A percentile compares a stretch with the other conserved stretches of the same genome.
phyloP scores from a whole-genome alignment of 257 asterid species.

The Nicotiana otophora region DNA sequence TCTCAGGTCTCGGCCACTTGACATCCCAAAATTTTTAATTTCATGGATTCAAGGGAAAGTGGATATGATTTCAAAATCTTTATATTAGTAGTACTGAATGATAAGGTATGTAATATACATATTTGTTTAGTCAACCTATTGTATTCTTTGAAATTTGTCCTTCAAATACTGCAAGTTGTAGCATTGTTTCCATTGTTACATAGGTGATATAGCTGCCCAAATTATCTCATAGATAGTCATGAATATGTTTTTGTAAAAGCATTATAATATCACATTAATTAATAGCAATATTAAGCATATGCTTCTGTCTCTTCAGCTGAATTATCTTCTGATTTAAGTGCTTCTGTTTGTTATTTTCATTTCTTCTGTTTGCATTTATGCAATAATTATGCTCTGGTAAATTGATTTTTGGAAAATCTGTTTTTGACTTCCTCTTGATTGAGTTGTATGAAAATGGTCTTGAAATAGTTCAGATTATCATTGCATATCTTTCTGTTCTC shows the following conservation, averaged over 20 bases:
- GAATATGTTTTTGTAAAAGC: not conserved
- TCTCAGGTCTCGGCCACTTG: not conserved
- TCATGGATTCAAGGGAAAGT: not conserved
- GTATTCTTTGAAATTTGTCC: not conserved
- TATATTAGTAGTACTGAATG: not conserved
- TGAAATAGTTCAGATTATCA: not conserved
- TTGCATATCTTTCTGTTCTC: not conserved
- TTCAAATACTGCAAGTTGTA: not conserved
- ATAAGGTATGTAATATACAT: conserved; percentile 12
- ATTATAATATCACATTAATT: not conserved
- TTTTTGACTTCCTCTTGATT: not conserved
- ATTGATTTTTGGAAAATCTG: not conserved
- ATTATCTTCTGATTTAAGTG: not conserved
- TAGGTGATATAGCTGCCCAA: not conserved
- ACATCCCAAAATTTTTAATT: not conserved
- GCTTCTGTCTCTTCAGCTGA: not conserved
- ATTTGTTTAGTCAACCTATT: not conserved
- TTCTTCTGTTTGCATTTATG: not conserved
- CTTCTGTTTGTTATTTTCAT: not conserved
- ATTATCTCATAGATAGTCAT: not conserved
- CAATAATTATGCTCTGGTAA: not conserved
- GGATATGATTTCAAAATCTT: not conserved
- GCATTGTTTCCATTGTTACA: not conserved
- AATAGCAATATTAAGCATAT: not conserved
- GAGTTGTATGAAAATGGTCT: not conserved